Evolutionary conservation across 2,329 filamentous ascomycete genomes (phyloP).

Genomic region (Cladosporium sp.): DNA sequence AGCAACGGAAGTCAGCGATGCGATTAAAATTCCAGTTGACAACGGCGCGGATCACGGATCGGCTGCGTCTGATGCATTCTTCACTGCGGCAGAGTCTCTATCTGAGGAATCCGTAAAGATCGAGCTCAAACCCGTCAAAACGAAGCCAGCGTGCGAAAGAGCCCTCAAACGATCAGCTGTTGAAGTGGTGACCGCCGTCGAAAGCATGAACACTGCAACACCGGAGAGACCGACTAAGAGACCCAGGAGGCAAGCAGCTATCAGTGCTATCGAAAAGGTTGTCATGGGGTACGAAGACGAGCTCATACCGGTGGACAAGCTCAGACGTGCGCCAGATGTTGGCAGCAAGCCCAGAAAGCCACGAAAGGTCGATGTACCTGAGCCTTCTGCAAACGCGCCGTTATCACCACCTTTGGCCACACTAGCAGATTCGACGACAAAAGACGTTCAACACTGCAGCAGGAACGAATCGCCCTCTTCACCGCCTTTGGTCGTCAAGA

Average conservation of each 20-base stretch:
- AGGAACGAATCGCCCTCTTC: not conserved
- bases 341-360: slow-evolving; percentile 5
- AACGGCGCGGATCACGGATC: not conserved
- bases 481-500: not conserved
- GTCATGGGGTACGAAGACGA: slow-evolving; percentile 28
- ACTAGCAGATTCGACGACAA: not conserved
- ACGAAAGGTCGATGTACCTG: not conserved
- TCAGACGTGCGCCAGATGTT: slow-evolving; percentile 21
- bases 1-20: not conserved
- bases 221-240: slow-evolving; percentile 13
- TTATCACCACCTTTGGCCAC: not conserved
- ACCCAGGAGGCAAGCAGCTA: slow-evolving; percentile 29
- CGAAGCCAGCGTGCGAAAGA: not conserved
- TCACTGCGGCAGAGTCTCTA: not conserved
- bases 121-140: not conserved
- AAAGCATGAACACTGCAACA: not conserved
- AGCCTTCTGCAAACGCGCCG: not conserved
- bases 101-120: not conserved
- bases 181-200: not conserved
- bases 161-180: not conserved
- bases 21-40: not conserved
- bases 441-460: not conserved
- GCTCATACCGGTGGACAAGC: slow-evolving; percentile 27
- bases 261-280: slow-evolving; percentile 27
- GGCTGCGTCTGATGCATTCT: not conserved